Evolutionary conservation across 2,329 filamentous ascomycete species (phyloP), one percentile per base, ranked within the genome.

Genomic region (Trichoderma pleuroti): DNA sequence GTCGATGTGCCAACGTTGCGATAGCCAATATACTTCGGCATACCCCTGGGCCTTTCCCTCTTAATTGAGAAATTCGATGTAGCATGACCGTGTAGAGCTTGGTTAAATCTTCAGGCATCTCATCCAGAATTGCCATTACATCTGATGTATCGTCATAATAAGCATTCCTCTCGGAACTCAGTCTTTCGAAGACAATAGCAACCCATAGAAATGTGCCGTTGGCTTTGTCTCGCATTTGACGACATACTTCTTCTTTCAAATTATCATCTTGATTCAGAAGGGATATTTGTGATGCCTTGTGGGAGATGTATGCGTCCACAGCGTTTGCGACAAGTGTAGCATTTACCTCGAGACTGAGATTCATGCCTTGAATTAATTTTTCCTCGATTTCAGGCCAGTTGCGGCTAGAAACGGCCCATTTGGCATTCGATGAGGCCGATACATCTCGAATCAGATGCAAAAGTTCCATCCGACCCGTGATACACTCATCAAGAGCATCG

Each of bases 401-500:
- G 10, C 70, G 70, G 34, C 70, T 70, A 1, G 66, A 70, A 14
- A 70, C 49, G 5, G 69, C 49, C 70, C 70, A 71, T 18, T 70
- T 71, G 52, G 63, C 16, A 3, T 28, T 39, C 3, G 56, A 32
- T 21, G 21, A 24, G 11, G 5, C 6, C 1, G 30, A 1, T 77
- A 77, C 9, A 83, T 74, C 1, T 34, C 76, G 64, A 60, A 85
- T 78, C 14, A 83, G 72, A 0, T 79, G 59, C 14, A 86, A 74
- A 4, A 86, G 80, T 49, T 77, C 59, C 42, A 56, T 70, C 82
- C 85, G 36, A 16, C 63, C 39, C 42, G n/a, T 28, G 1, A 12
- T 39, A 34, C 70, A 71, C 73, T 86, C 83, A 70, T 87, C 83
- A 1, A 86, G 80, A 1, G 83, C 84, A 74, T 86, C 83, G 56